A percentile compares a stretch with the other conserved stretches of the same genome.
Evolutionary conservation across 192 early-diverging fungal species (phyloP).

Genomic region (Lunasporangiospora selenospora): DNA sequence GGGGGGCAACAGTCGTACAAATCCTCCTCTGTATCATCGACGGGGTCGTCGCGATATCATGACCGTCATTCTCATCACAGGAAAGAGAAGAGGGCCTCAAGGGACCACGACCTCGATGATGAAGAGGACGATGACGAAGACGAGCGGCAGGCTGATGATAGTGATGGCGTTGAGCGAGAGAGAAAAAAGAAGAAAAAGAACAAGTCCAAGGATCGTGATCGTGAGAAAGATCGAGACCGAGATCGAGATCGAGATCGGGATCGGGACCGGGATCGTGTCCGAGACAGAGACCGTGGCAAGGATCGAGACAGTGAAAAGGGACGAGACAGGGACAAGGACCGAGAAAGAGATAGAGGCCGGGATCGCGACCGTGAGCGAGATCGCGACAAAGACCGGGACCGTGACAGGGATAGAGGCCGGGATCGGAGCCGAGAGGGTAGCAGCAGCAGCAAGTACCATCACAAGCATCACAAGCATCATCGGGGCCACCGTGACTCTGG

Average conservation of each 20-base stretch:
- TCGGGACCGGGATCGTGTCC: conserved; percentile 15
- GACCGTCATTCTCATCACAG: too few relatives aligned
- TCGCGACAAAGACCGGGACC: too few relatives aligned
- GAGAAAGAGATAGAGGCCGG: not conserved
- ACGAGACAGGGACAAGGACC: not conserved
- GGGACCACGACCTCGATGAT: conserved; percentile 31
- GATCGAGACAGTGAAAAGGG: conserved; percentile 11
- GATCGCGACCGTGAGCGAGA: not conserved
- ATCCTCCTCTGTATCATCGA: conserved; percentile 24
- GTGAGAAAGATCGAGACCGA: too few relatives aligned
- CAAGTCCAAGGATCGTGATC: conserved; percentile 7
- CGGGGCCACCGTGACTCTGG: too few relatives aligned
- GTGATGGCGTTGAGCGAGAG: conserved; percentile 21
- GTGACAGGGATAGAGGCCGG: conserved; percentile 3
- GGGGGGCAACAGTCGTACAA: conserved; percentile 6
- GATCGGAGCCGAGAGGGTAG: too few relatives aligned
- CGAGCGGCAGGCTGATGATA: conserved; percentile 19
- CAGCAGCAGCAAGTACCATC: conserved; percentile 28
- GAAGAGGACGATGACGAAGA: conserved; percentile 25
- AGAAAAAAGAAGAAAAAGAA: conserved; percentile 46
- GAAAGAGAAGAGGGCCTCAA: conserved; percentile 33
- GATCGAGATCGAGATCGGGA: conserved; percentile 15
- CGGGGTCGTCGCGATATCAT: conserved; percentile 33
- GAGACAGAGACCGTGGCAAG: conserved; percentile 27
- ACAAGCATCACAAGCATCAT: conserved; percentile 28